Base-by-base conservation (phyloP, 345 rosid species). In the Streptanthus diversifolius region DNA sequence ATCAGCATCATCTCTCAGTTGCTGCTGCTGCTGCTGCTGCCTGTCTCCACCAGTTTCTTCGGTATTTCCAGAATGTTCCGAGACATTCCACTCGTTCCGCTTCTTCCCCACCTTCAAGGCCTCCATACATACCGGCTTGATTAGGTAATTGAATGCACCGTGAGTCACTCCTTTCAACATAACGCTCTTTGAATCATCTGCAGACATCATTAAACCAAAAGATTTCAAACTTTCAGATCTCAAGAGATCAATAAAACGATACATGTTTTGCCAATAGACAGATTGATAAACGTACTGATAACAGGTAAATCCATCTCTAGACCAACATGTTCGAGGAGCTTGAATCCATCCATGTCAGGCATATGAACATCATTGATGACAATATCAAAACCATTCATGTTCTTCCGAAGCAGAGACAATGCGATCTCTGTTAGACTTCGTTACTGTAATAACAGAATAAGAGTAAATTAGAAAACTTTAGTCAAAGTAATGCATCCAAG, bases 311-410 rank as follows among this genome's bases (percentile, higher is more conserved):
- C 90, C 90, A 95, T 87, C 79, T 91, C 90, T 54, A 85, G 70
- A 33, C 88, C 83, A 1, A 95, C 82, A 39, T 79, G 84, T 37
- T 82, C 90, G 3, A 85, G 93, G 32, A 95, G 96, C 52, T 91
- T 81, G 82, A 85, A 86, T 3, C 98, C 98, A 69, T 87, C 87
- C 93, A 95, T 91, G 77, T 84, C 90, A 3, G 98, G 97, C 93
- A 90, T 88, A 73, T 90, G 92, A 21, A 95, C 92, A 78, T 88
- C 96, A 29, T 89, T 88, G 63, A 95, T 76, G 56, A 95, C 97
- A 5, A 95, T 77, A 77, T 95, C 96, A 17, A 85, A 88, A 7
- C 76, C 84, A 10, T 77, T 75, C 47, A 79, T 91, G 77, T 85
- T 79, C 77, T 78, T 77, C 27, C 89, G 70, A 9, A 91, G 87